Conservation (phyloP, 2,329 filamentous ascomycete genomes). For the Epichloe sylvatica region DNA sequence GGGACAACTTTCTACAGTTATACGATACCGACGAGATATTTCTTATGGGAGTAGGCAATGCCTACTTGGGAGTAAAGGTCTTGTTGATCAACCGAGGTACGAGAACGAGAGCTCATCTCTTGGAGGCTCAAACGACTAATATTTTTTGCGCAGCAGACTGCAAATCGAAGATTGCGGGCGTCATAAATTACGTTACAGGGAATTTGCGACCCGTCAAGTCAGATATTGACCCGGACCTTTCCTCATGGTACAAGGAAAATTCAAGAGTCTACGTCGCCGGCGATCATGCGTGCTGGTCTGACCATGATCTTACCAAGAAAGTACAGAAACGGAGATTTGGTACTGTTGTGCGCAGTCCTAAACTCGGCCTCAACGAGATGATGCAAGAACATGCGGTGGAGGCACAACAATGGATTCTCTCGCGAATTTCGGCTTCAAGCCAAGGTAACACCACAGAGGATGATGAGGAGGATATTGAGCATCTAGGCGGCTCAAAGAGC, state of each 20-base stretch:
- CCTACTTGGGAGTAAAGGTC: constrained; percentile 70
- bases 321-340: constrained; percentile 48
- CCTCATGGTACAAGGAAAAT: constrained; percentile 71
- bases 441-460: constrained; percentile 36
- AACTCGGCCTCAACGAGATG: constrained; percentile 38
- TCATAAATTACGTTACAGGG: constrained; percentile 72
- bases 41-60: constrained; percentile 78
- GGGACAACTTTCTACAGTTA: constrained; percentile 92
- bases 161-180: constrained; percentile 52
- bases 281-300: constrained; percentile 63
- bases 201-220: constrained; percentile 65
- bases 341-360: constrained; percentile 37
- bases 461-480: constrained; percentile 16
- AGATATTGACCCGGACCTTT: constrained; percentile 58
- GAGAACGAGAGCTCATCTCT: not conserved
- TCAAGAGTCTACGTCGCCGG: constrained; percentile 66
- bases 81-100: constrained; percentile 64
- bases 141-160: constrained; percentile 31
- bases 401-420: constrained; percentile 36
- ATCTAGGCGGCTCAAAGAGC: not conserved
- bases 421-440: constrained; percentile 20
- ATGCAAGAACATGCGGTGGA: constrained; percentile 40
- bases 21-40: constrained; percentile 61
- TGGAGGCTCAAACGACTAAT: not conserved
- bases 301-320: constrained; percentile 44